phyloP scores from a whole-genome alignment of 306 rosid species.

The Trichosanthes cucumerina region DNA sequence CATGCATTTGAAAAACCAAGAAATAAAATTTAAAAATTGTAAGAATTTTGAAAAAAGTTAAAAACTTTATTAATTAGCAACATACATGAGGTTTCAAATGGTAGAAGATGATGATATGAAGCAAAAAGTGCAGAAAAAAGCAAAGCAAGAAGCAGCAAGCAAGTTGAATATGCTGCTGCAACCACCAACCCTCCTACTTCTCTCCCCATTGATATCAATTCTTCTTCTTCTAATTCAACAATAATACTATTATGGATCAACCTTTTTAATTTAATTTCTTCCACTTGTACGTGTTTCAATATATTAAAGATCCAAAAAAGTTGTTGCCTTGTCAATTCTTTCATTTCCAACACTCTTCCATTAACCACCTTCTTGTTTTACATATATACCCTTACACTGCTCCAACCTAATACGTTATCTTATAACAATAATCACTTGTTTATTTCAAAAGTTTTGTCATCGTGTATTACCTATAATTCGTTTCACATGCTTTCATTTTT shows the following conservation, averaged over 20 bases:
- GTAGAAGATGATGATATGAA: not conserved
- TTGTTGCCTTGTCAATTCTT: not conserved
- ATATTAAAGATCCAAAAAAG: not conserved
- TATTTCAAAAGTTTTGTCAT: no score
- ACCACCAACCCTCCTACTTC: not conserved
- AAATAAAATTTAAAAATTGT: no score
- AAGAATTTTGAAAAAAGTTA: no score
- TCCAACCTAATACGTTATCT: not conserved
- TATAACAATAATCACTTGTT: not conserved
- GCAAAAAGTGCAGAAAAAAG: slow-evolving; percentile 11
- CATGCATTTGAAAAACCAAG: not conserved
- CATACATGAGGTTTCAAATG: slow-evolving; percentile 6
- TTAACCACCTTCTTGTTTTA: not conserved
- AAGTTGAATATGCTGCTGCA: slow-evolving; percentile 9
- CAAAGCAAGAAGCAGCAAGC: slow-evolving; percentile 5
- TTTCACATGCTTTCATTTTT: not conserved
- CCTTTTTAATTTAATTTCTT: no score
- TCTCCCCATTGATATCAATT: slow-evolving; percentile 14
- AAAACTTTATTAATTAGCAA: no score
- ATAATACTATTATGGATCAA: not conserved
- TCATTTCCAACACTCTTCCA: not conserved
- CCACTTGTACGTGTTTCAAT: no score
- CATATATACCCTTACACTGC: not conserved
- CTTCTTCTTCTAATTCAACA: not conserved
- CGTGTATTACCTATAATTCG: not conserved